Evolutionary conservation across 2,329 filamentous ascomycete species (phyloP), one percentile per base, ranked within the genome.

Genomic region (Fusarium sp.): DNA sequence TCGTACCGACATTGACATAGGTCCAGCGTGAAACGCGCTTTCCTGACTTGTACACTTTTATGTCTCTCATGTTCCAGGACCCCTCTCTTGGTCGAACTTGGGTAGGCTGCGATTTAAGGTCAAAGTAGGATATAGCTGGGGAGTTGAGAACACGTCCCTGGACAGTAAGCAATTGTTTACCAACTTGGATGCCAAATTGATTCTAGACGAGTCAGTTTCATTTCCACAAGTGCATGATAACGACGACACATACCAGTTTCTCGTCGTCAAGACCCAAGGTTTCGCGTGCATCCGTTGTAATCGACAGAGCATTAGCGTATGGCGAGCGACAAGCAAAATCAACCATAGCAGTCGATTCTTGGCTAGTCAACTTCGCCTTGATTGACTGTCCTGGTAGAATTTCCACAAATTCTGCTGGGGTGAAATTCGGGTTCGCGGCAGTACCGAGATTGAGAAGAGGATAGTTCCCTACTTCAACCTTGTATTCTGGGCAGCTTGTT

Each of bases 331-430:
- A 92, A 2, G 93, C 91, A 75, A 93, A 92, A 1, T 80, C 80
- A 45, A 95, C 88, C 92, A 96, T 94, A 1, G 80, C 73, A 0
- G 85, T 82, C 0, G 91, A 92, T 74, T 95, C 91, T 0, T 82
- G 77, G 0, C 84, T 81, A 1, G 77, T 83, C 16, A 94, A 81
- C 71, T 89, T 88, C 6, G 85, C 80, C 38, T 85, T 87, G 23
- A 89, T 83, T 0, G 85, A 77, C 73, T 96, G 92, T 0, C 91
- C 91, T 2, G 86, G 83, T 10, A 88, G 75, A 4, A 96, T 84
- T 6, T 81, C 77, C 65, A 91, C 89, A 8, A 89, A 80, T 75
- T 94, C 91, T 0, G 87, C 85, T 0, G 92, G 91, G 37, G 92
- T 78, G 70, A 91, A 93, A 1, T 82, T 83, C 0, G 91, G 89